A percentile compares a stretch with the other conserved stretches of the same genome.
Conservation (phyloP, 768 basidiomycete genomes). For the Rubroboletus pulcherrimus region DNA sequence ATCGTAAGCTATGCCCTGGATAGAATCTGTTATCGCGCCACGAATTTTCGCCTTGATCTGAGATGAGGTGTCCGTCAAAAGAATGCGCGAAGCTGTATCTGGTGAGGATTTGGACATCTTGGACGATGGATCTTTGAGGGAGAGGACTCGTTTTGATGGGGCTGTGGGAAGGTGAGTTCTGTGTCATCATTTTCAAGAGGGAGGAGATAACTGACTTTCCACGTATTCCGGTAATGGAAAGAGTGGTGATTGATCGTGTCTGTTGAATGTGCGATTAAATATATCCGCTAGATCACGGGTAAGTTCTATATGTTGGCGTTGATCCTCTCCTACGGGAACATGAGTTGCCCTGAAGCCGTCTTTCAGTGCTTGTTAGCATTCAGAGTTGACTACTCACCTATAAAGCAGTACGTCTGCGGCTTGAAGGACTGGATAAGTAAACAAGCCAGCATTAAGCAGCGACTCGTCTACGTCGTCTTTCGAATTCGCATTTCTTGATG, state of each 20-base stretch:
- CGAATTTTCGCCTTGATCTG: slow-evolving; percentile 71
- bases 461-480: slow-evolving; percentile 81
- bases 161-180: slow-evolving; percentile 42
- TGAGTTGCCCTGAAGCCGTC: slow-evolving; percentile 65
- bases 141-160: slow-evolving; percentile 76
- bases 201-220: slow-evolving; percentile 53
- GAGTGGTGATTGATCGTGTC: slow-evolving; percentile 37
- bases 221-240: slow-evolving; percentile 74
- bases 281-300: slow-evolving; percentile 75
- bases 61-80: slow-evolving; percentile 68
- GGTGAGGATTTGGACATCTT: slow-evolving; percentile 98
- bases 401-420: slow-evolving; percentile 90
- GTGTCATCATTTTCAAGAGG: not conserved
- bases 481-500: slow-evolving; percentile 66
- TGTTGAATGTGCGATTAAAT: slow-evolving; percentile 71
- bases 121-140: slow-evolving; percentile 75
- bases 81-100: slow-evolving; percentile 73
- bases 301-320: slow-evolving; percentile 90
- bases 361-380: not conserved
- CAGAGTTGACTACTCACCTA: slow-evolving; percentile 43
- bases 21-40: slow-evolving; percentile 82
- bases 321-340: slow-evolving; percentile 96
- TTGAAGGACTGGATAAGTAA: slow-evolving; percentile 92
- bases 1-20: slow-evolving; percentile 72
- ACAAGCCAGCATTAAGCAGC: slow-evolving; percentile 76